Conservation (phyloP, 2,329 filamentous ascomycete species). For the Grosmannia penicillata region DNA sequence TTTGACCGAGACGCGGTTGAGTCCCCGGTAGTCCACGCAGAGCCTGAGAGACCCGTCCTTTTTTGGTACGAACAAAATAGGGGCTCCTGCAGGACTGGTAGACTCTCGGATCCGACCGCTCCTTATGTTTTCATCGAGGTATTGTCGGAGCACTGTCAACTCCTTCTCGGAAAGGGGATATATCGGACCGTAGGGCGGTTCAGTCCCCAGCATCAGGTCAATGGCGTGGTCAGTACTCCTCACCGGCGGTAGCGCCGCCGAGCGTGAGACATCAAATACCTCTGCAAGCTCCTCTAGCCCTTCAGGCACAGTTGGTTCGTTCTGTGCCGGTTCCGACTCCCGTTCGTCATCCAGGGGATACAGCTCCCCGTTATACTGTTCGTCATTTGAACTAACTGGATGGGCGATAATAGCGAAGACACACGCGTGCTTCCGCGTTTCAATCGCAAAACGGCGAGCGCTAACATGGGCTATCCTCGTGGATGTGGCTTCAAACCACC, state of each 20-base stretch:
- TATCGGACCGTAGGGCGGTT: neutral
- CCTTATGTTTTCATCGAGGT: neutral
- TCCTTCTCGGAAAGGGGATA: neutral
- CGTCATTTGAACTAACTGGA: no score
- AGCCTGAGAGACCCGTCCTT: neutral
- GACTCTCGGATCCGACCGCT: neutral
- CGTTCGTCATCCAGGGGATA: no score
- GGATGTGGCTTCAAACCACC: no score
- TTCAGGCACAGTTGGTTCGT: neutral
- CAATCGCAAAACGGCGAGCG: no score
- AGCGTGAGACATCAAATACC: neutral
- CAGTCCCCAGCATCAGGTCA: neutral
- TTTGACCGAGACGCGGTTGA: neutral
- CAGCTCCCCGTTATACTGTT: no score
- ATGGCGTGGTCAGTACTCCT: neutral
- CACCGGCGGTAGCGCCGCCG: no score
- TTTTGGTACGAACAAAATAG: slow-evolving; percentile 5
- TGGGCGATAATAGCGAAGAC: no score
- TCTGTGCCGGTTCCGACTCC: no score
- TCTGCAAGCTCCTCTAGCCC: no score
- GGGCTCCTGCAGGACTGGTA: slow-evolving; percentile 1
- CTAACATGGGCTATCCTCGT: no score
- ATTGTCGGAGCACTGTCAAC: neutral
- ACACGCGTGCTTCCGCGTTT: no score
- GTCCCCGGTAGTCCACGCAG: neutral